Base-by-base conservation (phyloP, 495 filamentous ascomycete genomes). In the Podospora pseudocomata region DNA sequence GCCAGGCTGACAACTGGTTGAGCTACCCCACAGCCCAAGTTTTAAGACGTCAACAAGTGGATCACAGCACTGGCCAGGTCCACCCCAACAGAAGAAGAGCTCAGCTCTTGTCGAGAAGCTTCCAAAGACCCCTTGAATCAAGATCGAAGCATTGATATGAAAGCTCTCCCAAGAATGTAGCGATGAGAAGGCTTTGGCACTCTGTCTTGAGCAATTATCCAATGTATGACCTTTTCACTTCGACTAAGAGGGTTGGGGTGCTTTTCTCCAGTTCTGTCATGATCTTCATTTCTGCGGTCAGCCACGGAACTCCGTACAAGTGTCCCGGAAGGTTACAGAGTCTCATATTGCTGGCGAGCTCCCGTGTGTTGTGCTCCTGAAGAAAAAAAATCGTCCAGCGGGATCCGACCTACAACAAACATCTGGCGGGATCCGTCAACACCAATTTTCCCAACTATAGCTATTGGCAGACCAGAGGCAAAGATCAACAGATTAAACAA, bases 11-110 rank as follows among this genome's bases (percentile, higher is more conserved):
- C 23, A 23, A 23, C 23, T 23, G 23, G 61, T 32, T 49, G 67
- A 58, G 62, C 55, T 27, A 68, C 67, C 70, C 70, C 70, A 64
- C 70, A 64, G 64, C 64, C 59, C n/a, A 32, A 49, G 28, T 32
- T 59, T 44, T 11, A 49, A 66, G 64, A 39, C 44, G 30, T 63
- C 65, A 11, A 57, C 19, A 20, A 59, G 69, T 63, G 61, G 61
- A 63, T 63, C 61, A 6, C 60, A 20, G 30, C 30, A 63, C 4
- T 32, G n/a, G n/a, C 32, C 61, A 32, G n/a, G 59, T 20, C 27
- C 18, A 63, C 27, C n/a, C 18, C 28, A 49, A 32, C 28, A 32
- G 28, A 28, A 53, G 27, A 32, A 19, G 16, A 20, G 16, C 13
- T 9, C 27, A 63, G 20, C 27, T 32, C 61, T 34, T 16, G 27